Conservation (phyloP, 306 rosid species). For the Quercus suber region DNA sequence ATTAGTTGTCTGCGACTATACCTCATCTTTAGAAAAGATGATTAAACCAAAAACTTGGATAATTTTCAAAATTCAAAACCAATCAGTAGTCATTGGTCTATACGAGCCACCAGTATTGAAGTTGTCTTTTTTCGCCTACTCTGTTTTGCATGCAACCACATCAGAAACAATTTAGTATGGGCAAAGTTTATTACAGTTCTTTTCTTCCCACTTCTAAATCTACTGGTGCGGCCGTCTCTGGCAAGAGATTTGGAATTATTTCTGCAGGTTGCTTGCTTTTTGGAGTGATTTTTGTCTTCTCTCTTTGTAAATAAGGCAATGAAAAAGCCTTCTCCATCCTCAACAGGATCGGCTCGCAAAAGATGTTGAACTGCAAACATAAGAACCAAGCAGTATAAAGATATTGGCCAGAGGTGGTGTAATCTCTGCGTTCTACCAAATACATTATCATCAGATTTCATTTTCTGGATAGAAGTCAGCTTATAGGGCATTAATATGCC, state of each 20-base stretch:
- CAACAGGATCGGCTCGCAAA: constrained; percentile 64
- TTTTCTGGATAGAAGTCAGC: not conserved
- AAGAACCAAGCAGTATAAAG: constrained; percentile 3
- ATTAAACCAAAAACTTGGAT: not conserved
- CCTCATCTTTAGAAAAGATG: not conserved
- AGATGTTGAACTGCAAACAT: constrained; percentile 42
- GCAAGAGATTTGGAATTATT: not conserved
- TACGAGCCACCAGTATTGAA: not conserved
- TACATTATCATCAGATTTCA: not conserved
- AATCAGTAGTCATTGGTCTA: not conserved
- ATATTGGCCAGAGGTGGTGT: not conserved
- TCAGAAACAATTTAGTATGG: constrained; percentile 30
- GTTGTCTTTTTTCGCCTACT: constrained; percentile 1
- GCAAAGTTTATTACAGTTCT: constrained; percentile 1
- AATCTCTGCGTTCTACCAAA: not conserved
- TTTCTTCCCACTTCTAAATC: constrained; percentile 6
- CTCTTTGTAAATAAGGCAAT: constrained; percentile 61
- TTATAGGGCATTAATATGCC: not conserved
- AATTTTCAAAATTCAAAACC: not conserved
- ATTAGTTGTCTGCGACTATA: not conserved
- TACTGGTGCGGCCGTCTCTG: not conserved
- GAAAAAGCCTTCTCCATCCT: constrained; percentile 88
- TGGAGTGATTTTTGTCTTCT: not conserved
- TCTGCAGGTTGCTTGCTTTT: not conserved
- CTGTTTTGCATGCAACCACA: constrained; percentile 24